Base-by-base conservation (phyloP, 352 stramenopile genomes). In the Phytophthora capsici region DNA sequence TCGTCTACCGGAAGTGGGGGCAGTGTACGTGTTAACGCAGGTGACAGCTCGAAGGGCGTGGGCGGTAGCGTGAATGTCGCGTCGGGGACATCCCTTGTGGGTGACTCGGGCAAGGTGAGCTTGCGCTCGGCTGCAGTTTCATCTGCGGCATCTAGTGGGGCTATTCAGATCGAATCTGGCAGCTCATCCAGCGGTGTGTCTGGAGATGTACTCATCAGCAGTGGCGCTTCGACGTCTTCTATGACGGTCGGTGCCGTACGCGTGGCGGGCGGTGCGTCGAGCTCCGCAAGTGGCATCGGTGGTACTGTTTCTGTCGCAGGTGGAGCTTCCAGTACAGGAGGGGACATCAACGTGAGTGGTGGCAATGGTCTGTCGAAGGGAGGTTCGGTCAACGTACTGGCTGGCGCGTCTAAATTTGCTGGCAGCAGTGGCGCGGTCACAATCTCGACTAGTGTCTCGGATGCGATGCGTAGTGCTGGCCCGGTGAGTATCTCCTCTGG, bases 61-160 rank as follows among this genome's bases (percentile, higher is more conserved):
- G 53, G 61, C 19, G 49, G 64, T 4, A 66, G 25, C 30, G 57
- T 69, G 47, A 59, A 52, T 40, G 57, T 72, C 36, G 34, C 46
- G 34, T 67, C 59, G 14, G 59, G 59, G 5, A 47, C 57, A 37
- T 68, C 54, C 36, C 20, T 46, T 30, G n/a, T 47, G 28, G 48
- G 46, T 46, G 48, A 45, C 47, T 68, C 54, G 32, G 55, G 65
- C 41, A 61, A 51, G 43, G 47, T 54, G 36, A 13, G n/a, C n/a
- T 58, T 63, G 38, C 61, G 53, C 34, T 63, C 61, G 38, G 56
- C 45, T 49, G 52, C n/a, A 17, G 47, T 66, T 44, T 49, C 43
- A 19, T 59, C 70, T 3, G 49, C 60, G 3, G 44, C 51, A 23
- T 62, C 38, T 23, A 75, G 57, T 48, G 66, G 66, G 2, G 25